Conservation (phyloP, 2,329 filamentous ascomycete genomes). For the Leptodontidium sp. region DNA sequence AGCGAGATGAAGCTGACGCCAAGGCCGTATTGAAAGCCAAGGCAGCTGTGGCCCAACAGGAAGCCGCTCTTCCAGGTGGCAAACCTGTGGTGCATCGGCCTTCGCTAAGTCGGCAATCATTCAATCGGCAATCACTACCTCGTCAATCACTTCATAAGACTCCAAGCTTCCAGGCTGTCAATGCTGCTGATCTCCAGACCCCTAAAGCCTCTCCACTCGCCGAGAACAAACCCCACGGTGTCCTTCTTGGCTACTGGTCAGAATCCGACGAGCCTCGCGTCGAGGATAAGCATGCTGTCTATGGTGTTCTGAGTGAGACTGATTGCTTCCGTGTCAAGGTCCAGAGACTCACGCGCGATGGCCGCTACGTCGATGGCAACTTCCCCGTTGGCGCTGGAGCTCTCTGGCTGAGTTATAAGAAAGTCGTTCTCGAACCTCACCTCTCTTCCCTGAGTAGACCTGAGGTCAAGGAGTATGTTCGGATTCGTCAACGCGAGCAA, state of each 20-base stretch:
- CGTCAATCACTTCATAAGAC: slow-evolving; percentile 40
- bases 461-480: slow-evolving; percentile 71
- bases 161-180: slow-evolving; percentile 42
- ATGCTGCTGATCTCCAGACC: slow-evolving; percentile 38
- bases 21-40: slow-evolving; percentile 42
- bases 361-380: slow-evolving; percentile 64
- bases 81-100: slow-evolving; percentile 39
- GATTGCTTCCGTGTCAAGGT: slow-evolving; percentile 73
- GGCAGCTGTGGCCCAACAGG: slow-evolving; percentile 36
- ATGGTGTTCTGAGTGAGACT: slow-evolving; percentile 67
- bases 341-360: slow-evolving; percentile 66
- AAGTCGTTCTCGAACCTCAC: slow-evolving; percentile 66
- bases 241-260: slow-evolving; percentile 65
- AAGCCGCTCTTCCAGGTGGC: slow-evolving; percentile 30
- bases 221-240: slow-evolving; percentile 40
- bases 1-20: slow-evolving; percentile 35
- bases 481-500: slow-evolving; percentile 66
- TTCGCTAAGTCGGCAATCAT: slow-evolving; percentile 31
- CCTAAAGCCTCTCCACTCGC: slow-evolving; percentile 38
- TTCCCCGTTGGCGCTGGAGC: slow-evolving; percentile 67
- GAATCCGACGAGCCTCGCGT: slow-evolving; percentile 57
- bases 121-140: slow-evolving; percentile 39
- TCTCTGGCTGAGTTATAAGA: slow-evolving; percentile 69
- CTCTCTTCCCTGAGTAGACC: slow-evolving; percentile 58
- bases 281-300: slow-evolving; percentile 66